These are phyloP conservation scores for Cordyceps militaris DNA, from an alignment of 2,329 filamentous ascomycete genomes.

Conservation along the genomic window DNA sequence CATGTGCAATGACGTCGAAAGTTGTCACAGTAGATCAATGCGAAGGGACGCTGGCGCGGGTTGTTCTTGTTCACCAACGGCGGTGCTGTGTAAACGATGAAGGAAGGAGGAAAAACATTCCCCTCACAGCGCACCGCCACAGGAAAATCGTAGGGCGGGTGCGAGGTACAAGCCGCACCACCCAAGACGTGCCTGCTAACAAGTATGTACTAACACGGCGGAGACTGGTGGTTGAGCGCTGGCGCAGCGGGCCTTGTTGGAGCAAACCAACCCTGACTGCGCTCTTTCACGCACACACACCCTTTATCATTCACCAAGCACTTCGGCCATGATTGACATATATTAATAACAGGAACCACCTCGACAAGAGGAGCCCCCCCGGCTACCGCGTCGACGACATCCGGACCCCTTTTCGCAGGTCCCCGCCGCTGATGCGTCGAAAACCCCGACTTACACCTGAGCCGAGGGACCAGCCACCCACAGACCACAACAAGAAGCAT, in stretches of 20 bases:
- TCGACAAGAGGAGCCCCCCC: background rate
- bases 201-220: too few species aligned
- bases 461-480: background rate
- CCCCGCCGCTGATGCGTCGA: background rate
- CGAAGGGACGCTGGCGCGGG: background rate
- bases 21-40: background rate
- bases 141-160: too few species aligned
- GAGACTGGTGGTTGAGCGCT: background rate
- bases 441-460: background rate
- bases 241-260: too few species aligned
- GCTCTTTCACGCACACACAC: too few species aligned
- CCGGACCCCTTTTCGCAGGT: background rate
- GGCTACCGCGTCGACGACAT: slow-evolving; percentile 4
- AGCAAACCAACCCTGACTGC: too few species aligned
- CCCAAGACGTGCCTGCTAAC: too few species aligned
- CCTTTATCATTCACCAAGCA: too few species aligned
- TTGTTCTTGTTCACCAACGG: background rate
- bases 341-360: too few species aligned
- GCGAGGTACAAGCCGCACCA: background rate
- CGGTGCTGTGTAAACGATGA: too few species aligned
- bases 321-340: too few species aligned
- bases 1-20: background rate
- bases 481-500: too few species aligned
- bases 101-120: too few species aligned
- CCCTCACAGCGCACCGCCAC: background rate